Base-by-base conservation (phyloP, 2,329 filamentous ascomycete species). In the Fusarium longipes region DNA sequence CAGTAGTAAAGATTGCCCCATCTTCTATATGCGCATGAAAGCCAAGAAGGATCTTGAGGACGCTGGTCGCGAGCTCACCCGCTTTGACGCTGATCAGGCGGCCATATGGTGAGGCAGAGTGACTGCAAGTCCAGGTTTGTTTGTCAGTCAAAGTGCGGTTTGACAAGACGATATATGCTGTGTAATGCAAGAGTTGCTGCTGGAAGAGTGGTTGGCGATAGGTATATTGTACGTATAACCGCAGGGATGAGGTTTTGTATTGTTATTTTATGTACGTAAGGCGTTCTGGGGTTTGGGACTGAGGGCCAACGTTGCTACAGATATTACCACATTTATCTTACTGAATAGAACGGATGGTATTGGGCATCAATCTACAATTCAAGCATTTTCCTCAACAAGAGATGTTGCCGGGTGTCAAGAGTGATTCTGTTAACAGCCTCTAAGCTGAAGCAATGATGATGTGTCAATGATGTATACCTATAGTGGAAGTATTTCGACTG, bases 11-110 rank as follows among this genome's bases (percentile, higher is more conserved):
- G 96, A 99, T 82, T 99, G 96, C 77, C 96, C 96, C 1, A 99
- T 99, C 75, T 99, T 99, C 80, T 99, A 99, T 79, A 99, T 99
- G 96, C 89, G 96, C 6, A 99, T 99, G 96, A 99, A 99, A 85
- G 95, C 95, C 30, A 97, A 97, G 86, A 99, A 99, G 84, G 96
- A 99, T 77, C 89, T 98, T 36, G 95, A 98, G 79, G 96, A 99
- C 81, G 91, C 90, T 3, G 93, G 94, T 57, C 96, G 93, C 81
- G 96, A 99, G 78, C 79, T 99, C 73, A 87, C 87, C 71, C 84
- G 96, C 72, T 99, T 99, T 80, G 96, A 99, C 80, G 87, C 89
- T 67, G 94, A 97, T 79, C 87, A 89, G 73, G 90, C 91, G 57
- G 87, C 92, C 27, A 82, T 84, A 43, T 87, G 85, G 85, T 87